Percentiles rank a stretch among this genome's conserved stretches.
phyloP scores from a whole-genome alignment of 2,329 filamentous ascomycete species.

The Exophiala dermatitidis region DNA sequence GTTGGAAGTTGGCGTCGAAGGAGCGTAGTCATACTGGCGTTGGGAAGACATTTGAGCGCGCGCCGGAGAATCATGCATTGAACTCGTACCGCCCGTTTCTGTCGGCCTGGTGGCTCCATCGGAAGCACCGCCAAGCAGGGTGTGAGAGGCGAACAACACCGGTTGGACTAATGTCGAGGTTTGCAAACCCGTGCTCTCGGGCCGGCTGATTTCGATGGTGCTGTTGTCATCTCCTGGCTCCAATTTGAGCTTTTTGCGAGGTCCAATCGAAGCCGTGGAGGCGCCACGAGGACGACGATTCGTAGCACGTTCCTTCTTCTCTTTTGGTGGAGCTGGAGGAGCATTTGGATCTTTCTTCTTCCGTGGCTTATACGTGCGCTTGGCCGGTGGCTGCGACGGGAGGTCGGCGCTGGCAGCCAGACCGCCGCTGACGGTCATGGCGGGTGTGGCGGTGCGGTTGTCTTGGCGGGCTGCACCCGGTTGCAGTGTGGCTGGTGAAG shows the following conservation, averaged over 20 bases:
- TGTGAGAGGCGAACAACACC: slow-evolving; percentile 12
- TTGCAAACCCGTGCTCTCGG: slow-evolving; percentile 13
- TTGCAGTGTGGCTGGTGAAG: slow-evolving; percentile 24
- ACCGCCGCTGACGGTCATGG: too few relatives aligned
- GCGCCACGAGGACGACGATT: slow-evolving; percentile 22
- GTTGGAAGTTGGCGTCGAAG: slow-evolving; percentile 29
- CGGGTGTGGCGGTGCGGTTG: slow-evolving; percentile 25
- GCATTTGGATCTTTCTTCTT: slow-evolving; percentile 34
- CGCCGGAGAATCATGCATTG: slow-evolving; percentile 27
- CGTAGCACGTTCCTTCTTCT: slow-evolving; percentile 27
- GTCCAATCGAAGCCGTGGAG: slow-evolving; percentile 31
- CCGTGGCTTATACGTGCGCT: slow-evolving; percentile 27
- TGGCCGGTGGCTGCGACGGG: slow-evolving; percentile 6
- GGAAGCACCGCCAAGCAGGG: not conserved
- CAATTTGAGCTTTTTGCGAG: slow-evolving; percentile 45
- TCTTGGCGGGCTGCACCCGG: slow-evolving; percentile 25
- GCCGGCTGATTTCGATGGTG: slow-evolving; percentile 14
- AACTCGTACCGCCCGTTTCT: slow-evolving; percentile 36
- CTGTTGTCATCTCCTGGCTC: slow-evolving; percentile 26
- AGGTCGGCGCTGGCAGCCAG: not conserved
- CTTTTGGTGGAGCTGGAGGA: slow-evolving; percentile 24
- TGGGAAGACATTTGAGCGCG: slow-evolving; percentile 27
- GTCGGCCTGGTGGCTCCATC: slow-evolving; percentile 21
- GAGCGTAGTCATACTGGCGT: slow-evolving; percentile 38
- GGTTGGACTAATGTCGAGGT: slow-evolving; percentile 23